These are phyloP conservation scores for Exophiala alcalophila DNA, from an alignment of 2,329 filamentous ascomycete genomes.

Conservation along the genomic window DNA sequence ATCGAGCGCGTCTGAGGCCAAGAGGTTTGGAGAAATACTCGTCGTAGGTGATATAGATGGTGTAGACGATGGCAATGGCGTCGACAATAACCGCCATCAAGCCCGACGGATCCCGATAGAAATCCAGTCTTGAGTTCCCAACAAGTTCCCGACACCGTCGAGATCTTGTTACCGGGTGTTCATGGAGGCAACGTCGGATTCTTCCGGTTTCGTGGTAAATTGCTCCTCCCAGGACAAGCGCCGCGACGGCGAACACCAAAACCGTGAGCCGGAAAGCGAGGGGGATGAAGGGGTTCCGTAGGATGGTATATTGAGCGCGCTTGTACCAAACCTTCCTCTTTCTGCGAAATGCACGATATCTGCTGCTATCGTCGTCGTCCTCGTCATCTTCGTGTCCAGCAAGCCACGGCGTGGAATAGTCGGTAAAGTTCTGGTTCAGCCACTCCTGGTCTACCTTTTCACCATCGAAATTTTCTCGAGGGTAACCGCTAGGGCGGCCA, in stretches of 20 bases:
- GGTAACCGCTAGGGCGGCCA: constrained; percentile 43
- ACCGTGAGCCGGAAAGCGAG: constrained; percentile 78
- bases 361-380: constrained; percentile 49
- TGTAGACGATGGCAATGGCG: constrained; percentile 82
- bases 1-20: constrained; percentile 75
- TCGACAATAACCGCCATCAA: constrained; percentile 89
- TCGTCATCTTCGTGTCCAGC: constrained; percentile 48
- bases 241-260: constrained; percentile 76
- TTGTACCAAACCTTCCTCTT: constrained; percentile 55
- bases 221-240: constrained; percentile 71
- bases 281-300: constrained; percentile 82
- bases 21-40: constrained; percentile 94
- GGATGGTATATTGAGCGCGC: constrained; percentile 64
- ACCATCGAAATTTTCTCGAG: constrained; percentile 37
- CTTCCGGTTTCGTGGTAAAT: constrained; percentile 63
- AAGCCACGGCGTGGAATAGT: constrained; percentile 53
- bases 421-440: constrained; percentile 44
- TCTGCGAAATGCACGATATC: constrained; percentile 49
- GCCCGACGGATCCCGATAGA: constrained; percentile 68
- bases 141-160: constrained; percentile 14
- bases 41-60: constrained; percentile 90
- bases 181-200: constrained; percentile 28
- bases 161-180: constrained; percentile 17
- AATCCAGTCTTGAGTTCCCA: constrained; percentile 16
- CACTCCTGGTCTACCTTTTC: constrained; percentile 46